phyloP scores from a whole-genome alignment of 371 early-diverging fungal species.

The Mycotypha africana region DNA sequence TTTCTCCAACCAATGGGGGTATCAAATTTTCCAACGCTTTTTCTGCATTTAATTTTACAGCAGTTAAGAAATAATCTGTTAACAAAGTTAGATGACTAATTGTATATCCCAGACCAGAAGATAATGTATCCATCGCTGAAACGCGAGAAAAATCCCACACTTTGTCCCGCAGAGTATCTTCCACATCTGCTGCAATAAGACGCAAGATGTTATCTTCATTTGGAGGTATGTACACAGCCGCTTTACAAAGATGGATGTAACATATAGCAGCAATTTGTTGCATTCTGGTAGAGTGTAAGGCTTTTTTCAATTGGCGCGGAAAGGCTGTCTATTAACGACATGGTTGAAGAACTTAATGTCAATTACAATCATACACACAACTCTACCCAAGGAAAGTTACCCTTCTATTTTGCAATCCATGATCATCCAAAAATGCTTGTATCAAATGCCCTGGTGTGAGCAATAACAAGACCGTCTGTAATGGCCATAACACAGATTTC shows the following conservation, averaged over 20 bases:
- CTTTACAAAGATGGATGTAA: slow-evolving; percentile 71
- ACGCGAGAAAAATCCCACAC: slow-evolving; percentile 48
- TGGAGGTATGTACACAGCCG: slow-evolving; percentile 59
- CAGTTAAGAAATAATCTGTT: slow-evolving; percentile 63
- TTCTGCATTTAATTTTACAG: slow-evolving; percentile 61
- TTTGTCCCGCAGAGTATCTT: slow-evolving; percentile 60
- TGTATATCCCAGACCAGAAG: slow-evolving; percentile 37
- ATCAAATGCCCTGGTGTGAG: slow-evolving; percentile 73
- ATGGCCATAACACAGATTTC: slow-evolving; percentile 71
- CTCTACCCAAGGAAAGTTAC: slow-evolving; percentile 10
- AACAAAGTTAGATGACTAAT: slow-evolving; percentile 46
- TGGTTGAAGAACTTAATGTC: neutral
- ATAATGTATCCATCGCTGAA: slow-evolving; percentile 13
- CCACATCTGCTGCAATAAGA: slow-evolving; percentile 62
- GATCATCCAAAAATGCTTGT: slow-evolving; percentile 43
- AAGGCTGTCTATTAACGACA: slow-evolving; percentile 44
- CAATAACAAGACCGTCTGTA: slow-evolving; percentile 68
- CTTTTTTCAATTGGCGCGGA: slow-evolving; percentile 59
- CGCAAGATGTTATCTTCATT: slow-evolving; percentile 58
- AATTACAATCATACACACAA: neutral
- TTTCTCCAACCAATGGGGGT: slow-evolving; percentile 54
- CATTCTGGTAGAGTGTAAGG: slow-evolving; percentile 44
- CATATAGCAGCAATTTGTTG: slow-evolving; percentile 67
- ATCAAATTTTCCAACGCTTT: slow-evolving; percentile 56
- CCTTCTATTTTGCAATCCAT: slow-evolving; percentile 27